Base-by-base conservation (phyloP, 768 basidiomycete genomes). In the Amanita muscaria region DNA sequence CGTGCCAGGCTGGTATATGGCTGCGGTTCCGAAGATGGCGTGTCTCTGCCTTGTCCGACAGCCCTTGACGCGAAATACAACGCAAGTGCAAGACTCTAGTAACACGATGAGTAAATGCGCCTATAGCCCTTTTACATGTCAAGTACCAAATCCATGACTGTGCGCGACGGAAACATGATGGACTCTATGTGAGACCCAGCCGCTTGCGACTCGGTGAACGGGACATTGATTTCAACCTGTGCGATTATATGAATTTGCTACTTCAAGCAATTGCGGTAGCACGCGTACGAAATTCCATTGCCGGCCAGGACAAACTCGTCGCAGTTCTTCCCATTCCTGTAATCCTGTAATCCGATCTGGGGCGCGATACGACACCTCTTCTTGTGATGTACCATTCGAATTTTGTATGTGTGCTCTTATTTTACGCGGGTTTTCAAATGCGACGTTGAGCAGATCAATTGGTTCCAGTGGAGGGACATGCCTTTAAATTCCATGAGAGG, bases 381-480 rank as follows among this genome's bases (percentile, higher is more conserved):
- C 3, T 29, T 16, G 15, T 34, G 12, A 16, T 31, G 1, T 15
- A 45, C 49, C 30, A 49, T 56, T 34, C 44, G 38, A 44, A 61
- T 25, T 71, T 38, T 70, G 68, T 16, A 64, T 49, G 48, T 72
- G 67, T 3, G 70, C 57, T 35, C 67, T 67, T 11, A 85, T 63
- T 55, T 86, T 84, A 5, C 89, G 76, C n/a, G 91, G 91, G 56
- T 96, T 96, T 58, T 97, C 91, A 52, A 97, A 97, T 1, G 89
- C 88, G 4, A 97, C 89, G 54, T 96, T 96, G 6, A 97, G 67
- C 1, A 97, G 66, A 56, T 97, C 93, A 40, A 97, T 89, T 0
- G 90, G 86, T 57, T 96, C 91, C 35, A 77, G 69, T 14, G 64
- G 40, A 8, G 87, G 80, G 25, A 91, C 58, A 58, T 88, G 76